Percentiles rank a stretch among this genome's conserved stretches.
phyloP scores from a whole-genome alignment of 495 filamentous ascomycete species.

The Talaromyces adpressus region DNA sequence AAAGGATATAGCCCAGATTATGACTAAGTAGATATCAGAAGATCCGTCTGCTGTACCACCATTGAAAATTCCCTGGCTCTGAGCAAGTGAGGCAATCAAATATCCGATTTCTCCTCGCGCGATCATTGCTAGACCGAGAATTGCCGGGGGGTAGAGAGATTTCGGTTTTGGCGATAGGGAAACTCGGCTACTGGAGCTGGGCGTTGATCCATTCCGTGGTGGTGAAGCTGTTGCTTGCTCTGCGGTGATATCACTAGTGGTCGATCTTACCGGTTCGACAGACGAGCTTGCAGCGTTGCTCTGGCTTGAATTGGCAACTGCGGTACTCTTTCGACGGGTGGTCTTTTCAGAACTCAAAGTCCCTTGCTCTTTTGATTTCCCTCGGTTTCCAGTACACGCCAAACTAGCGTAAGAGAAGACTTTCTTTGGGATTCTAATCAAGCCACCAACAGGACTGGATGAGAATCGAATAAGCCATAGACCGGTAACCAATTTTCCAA shows the following conservation, averaged over 20 bases:
- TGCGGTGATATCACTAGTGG: not conserved
- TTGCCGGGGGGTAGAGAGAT: constrained; percentile 52
- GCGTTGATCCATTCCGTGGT: not conserved
- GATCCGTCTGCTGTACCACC: constrained; percentile 1
- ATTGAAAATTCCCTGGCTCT: constrained; percentile 50
- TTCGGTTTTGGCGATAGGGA: constrained; percentile 32
- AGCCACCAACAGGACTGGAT: constrained; percentile 7
- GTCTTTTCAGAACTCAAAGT: not conserved
- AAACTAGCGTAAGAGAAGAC: not conserved
- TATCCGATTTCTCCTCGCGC: constrained; percentile 76
- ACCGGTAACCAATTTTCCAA: constrained; percentile 58
- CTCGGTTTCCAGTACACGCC: not conserved
- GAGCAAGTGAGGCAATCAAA: constrained; percentile 63
- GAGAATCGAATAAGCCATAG: constrained; percentile 54
- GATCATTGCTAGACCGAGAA: constrained; percentile 60
- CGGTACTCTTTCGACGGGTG: not conserved
- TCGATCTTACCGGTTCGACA: not conserved
- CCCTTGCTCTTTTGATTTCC: not conserved
- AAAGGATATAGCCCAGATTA: constrained; percentile 68
- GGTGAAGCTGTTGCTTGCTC: not conserved
- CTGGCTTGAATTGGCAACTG: not conserved
- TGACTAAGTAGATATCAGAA: constrained; percentile 53
- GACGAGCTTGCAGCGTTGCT: not conserved
- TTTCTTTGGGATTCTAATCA: constrained; percentile 8
- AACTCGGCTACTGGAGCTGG: not conserved